These are phyloP conservation scores for Hypoxylon sp. DNA, from an alignment of 2,329 filamentous ascomycete genomes.

Conservation along the genomic window DNA sequence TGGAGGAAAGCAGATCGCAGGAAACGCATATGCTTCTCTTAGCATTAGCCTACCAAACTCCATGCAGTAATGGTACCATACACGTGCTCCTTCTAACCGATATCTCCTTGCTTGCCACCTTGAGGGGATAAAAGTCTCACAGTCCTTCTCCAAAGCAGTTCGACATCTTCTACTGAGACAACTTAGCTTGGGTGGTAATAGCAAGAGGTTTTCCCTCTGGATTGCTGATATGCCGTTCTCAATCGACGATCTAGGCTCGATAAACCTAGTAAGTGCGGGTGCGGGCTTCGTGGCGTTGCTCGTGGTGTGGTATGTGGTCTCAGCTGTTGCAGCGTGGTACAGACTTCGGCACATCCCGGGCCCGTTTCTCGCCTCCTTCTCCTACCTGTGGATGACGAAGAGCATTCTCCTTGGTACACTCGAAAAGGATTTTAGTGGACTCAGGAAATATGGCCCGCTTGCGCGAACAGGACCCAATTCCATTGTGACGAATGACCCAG, in stretches of 20 bases:
- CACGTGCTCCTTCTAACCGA: background rate
- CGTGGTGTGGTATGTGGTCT: conserved; percentile 32
- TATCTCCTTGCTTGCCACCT: background rate
- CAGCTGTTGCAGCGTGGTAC: conserved; percentile 49
- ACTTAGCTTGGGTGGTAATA: background rate
- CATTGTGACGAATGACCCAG: conserved; percentile 58
- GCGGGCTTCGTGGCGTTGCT: conserved; percentile 9
- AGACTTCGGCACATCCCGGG: conserved; percentile 59
- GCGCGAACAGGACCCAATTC: conserved; percentile 60
- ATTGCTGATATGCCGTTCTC: conserved; percentile 4
- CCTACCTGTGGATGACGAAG: conserved; percentile 59
- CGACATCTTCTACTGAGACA: background rate
- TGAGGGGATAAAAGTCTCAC: background rate
- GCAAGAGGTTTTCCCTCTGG: background rate
- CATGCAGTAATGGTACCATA: background rate
- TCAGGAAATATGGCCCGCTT: conserved; percentile 52
- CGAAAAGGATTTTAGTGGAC: conserved; percentile 30
- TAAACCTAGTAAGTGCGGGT: background rate
- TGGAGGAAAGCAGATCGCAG: conserved; percentile 6
- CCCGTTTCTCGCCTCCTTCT: conserved; percentile 56
- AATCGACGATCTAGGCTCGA: conserved; percentile 11
- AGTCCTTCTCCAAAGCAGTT: background rate
- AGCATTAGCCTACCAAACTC: background rate
- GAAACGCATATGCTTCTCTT: background rate
- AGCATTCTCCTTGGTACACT: conserved; percentile 25